phyloP scores from a whole-genome alignment of 768 basidiomycete species.

The Clathrus columnatus region DNA sequence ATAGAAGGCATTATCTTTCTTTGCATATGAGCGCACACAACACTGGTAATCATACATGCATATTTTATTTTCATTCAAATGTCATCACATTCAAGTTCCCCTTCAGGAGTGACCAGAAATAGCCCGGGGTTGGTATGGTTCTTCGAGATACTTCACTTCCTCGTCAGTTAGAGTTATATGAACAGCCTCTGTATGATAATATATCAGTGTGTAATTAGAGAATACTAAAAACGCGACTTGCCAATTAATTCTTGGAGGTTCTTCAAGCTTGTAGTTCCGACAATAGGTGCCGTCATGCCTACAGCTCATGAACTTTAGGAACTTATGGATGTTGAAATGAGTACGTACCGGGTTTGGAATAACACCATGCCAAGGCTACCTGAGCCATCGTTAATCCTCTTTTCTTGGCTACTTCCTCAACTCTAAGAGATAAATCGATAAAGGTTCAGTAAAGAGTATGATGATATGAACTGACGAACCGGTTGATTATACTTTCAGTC shows the following conservation, averaged over 20 bases:
- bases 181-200: slow-evolving; percentile 9
- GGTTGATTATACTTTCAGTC: slow-evolving; percentile 30
- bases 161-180: slow-evolving; percentile 20
- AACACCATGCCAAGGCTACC: slow-evolving; percentile 44
- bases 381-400: slow-evolving; percentile 49
- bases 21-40: no score
- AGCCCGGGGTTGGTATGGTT: slow-evolving; percentile 17
- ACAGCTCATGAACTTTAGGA: neutral
- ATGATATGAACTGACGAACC: slow-evolving; percentile 22
- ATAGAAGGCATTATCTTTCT: no score
- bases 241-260: slow-evolving; percentile 34
- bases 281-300: slow-evolving; percentile 34
- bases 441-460: slow-evolving; percentile 6
- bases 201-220: neutral
- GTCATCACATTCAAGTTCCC: no score
- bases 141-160: slow-evolving; percentile 26
- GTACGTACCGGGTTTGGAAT: slow-evolving; percentile 31
- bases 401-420: slow-evolving; percentile 48
- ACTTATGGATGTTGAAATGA: no score
- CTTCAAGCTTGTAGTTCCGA: slow-evolving; percentile 34
- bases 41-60: no score
- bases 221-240: slow-evolving; percentile 8
- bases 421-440: slow-evolving; percentile 21
- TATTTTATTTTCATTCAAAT: no score
- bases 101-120: slow-evolving; percentile 12